phyloP scores from a whole-genome alignment of 352 stramenopile genomes.

The Aphanomyces astaci region DNA sequence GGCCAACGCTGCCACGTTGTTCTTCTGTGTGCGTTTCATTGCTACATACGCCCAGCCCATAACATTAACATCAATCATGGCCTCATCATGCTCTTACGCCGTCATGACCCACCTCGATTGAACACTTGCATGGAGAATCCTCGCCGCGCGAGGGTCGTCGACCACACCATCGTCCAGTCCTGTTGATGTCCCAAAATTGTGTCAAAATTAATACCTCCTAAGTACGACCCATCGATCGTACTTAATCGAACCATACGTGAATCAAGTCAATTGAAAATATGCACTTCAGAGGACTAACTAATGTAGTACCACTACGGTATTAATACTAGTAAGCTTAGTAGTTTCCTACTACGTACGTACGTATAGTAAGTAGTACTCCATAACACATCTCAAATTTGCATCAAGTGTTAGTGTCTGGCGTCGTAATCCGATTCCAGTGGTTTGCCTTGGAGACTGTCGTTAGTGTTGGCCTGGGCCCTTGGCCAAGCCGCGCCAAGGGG shows the following conservation, averaged over 20 bases:
- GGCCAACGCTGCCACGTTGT: constrained; percentile 52
- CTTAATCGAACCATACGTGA: no score
- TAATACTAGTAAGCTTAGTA: no score
- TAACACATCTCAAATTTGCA: no score
- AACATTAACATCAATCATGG: neutral
- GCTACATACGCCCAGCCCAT: constrained; percentile 28
- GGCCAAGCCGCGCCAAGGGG: constrained; percentile 82
- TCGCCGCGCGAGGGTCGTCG: neutral
- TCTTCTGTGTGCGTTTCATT: constrained; percentile 71
- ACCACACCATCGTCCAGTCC: neutral
- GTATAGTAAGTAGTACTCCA: no score
- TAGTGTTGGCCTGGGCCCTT: constrained; percentile 26
- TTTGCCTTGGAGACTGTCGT: neutral
- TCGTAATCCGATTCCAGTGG: no score
- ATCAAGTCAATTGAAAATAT: no score
- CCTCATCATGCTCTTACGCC: neutral
- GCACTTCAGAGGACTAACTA: no score
- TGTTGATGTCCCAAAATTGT: neutral
- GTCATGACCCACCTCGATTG: constrained; percentile 10
- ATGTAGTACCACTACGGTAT: no score
- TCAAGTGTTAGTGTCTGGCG: no score
- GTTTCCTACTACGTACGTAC: no score
- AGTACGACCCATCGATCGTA: neutral
- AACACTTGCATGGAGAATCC: constrained; percentile 22
- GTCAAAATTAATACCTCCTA: neutral